Percentiles rank a stretch among this genome's conserved stretches.
These are phyloP conservation scores for Dothistroma septosporum DNA, from an alignment of 2,329 filamentous ascomycete species.

Conservation along the genomic window DNA sequence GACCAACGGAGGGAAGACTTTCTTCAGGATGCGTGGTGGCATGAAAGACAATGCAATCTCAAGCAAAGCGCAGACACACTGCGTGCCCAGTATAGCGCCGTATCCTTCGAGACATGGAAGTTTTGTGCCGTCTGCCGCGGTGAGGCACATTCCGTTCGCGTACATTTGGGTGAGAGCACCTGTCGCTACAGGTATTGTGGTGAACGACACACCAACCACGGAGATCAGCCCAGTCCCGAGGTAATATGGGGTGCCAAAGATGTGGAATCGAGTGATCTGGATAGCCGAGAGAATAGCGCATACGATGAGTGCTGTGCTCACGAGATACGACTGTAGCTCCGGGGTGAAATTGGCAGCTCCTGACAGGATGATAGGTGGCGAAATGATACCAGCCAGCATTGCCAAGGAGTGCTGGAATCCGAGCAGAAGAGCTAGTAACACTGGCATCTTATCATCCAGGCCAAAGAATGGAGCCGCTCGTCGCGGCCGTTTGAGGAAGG, in stretches of 20 bases:
- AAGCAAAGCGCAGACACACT: slow-evolving; percentile 48
- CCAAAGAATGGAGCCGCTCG: slow-evolving; percentile 74
- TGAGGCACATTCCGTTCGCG: slow-evolving; percentile 62
- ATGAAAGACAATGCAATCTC: slow-evolving; percentile 73
- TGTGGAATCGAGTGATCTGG: slow-evolving; percentile 73
- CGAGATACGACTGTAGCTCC: slow-evolving; percentile 67
- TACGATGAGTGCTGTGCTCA: slow-evolving; percentile 74
- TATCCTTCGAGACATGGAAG: slow-evolving; percentile 74
- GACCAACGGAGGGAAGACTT: slow-evolving; percentile 73
- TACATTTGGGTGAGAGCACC: slow-evolving; percentile 77
- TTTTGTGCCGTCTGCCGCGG: slow-evolving; percentile 57
- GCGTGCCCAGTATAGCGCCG: slow-evolving; percentile 68
- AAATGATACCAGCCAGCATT: slow-evolving; percentile 67
- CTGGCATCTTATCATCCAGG: slow-evolving; percentile 73
- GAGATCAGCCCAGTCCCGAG: slow-evolving; percentile 76
- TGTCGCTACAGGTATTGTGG: slow-evolving; percentile 68
- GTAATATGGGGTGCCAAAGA: slow-evolving; percentile 68
- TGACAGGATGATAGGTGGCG: slow-evolving; percentile 70
- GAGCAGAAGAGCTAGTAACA: slow-evolving; percentile 67
- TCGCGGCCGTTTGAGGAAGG: slow-evolving; percentile 66
- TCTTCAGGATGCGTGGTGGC: slow-evolving; percentile 58
- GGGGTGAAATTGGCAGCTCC: slow-evolving; percentile 61
- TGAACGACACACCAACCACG: slow-evolving; percentile 74
- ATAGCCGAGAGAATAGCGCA: slow-evolving; percentile 69
- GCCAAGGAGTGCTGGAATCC: slow-evolving; percentile 76